A percentile compares a stretch with the other conserved stretches of the same genome.
These are phyloP conservation scores for Rhodosporidiobolus sp. DNA, from an alignment of 768 basidiomycete genomes.

Conservation along the genomic window DNA sequence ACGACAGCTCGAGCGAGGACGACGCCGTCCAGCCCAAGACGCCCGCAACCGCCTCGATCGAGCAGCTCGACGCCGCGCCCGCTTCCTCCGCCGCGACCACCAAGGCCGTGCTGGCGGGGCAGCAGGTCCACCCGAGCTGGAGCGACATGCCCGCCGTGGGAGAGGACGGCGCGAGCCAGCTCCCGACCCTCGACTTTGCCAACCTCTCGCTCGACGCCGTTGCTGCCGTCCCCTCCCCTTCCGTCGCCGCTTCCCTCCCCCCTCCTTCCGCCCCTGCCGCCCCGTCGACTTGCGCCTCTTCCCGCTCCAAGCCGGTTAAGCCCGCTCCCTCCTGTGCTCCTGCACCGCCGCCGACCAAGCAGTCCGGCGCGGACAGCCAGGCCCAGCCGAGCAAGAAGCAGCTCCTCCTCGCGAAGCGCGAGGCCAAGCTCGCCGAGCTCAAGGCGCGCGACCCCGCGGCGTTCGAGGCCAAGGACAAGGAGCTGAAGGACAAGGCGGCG, in stretches of 20 bases:
- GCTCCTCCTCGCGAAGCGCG: background rate
- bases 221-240: background rate
- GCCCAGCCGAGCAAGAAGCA: slow-evolving; percentile 20
- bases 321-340: no score
- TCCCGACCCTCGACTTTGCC: slow-evolving; percentile 35
- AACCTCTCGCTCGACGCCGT: slow-evolving; percentile 28
- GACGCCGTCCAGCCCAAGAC: background rate
- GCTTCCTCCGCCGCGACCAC: background rate
- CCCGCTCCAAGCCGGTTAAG: no score
- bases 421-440: slow-evolving; percentile 28
- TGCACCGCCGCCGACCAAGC: background rate
- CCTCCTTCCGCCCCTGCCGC: no score
- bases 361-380: background rate
- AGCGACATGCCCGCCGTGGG: slow-evolving; percentile 16
- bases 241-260: background rate
- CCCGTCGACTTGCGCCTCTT: no score
- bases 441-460: slow-evolving; percentile 30
- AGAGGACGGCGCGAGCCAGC: slow-evolving; percentile 11
- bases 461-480: slow-evolving; percentile 21
- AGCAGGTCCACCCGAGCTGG: slow-evolving; percentile 19
- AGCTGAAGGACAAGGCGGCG: slow-evolving; percentile 8
- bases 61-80: background rate
- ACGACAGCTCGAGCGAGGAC: slow-evolving; percentile 6
- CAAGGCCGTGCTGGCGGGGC: background rate
- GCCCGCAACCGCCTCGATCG: background rate